Percentiles rank a stretch among this genome's conserved stretches.
These are phyloP conservation scores for Tricholoma matsutake DNA, from an alignment of 768 basidiomycete species.

Conservation along the genomic window DNA sequence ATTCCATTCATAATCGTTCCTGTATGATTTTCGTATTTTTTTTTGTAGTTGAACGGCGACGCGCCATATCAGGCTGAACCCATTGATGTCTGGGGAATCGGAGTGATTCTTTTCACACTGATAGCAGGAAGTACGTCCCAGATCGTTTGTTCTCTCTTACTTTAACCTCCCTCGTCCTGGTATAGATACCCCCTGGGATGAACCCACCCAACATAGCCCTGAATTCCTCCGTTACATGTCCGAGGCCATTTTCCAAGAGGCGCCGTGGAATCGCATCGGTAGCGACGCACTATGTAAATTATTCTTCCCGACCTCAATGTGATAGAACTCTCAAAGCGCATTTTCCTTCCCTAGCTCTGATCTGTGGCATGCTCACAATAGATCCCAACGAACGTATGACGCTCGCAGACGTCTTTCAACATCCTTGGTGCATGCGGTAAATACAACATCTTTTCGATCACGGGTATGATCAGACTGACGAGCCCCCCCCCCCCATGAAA, in stretches of 20 bases:
- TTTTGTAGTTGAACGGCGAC: constrained; percentile 56
- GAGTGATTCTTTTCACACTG: constrained; percentile 90
- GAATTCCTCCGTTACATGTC: constrained; percentile 78
- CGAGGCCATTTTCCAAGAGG: constrained; percentile 69
- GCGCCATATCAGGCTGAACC: constrained; percentile 85
- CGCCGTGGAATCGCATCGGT: constrained; percentile 76
- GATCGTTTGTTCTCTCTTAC: neutral
- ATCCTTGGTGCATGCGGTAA: constrained; percentile 77
- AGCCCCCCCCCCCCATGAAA: constrained; percentile 30
- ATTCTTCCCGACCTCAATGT: neutral
- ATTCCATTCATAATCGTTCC: neutral
- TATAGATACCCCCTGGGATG: constrained; percentile 96
- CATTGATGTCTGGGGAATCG: constrained; percentile 94
- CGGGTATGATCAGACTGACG: neutral
- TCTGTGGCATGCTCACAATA: constrained; percentile 72
- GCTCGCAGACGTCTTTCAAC: constrained; percentile 43
- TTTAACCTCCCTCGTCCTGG: too few species aligned
- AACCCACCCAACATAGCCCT: constrained; percentile 73
- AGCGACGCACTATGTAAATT: constrained; percentile 57
- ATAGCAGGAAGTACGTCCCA: constrained; percentile 77
- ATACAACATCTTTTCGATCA: neutral
- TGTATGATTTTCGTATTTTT: neutral
- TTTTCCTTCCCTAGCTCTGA: constrained; percentile 48
- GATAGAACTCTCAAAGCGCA: neutral
- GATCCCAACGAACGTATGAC: constrained; percentile 68